These are phyloP conservation scores for Rubia balearica DNA, from an alignment of 305 asterid species.

Conservation along the genomic window DNA sequence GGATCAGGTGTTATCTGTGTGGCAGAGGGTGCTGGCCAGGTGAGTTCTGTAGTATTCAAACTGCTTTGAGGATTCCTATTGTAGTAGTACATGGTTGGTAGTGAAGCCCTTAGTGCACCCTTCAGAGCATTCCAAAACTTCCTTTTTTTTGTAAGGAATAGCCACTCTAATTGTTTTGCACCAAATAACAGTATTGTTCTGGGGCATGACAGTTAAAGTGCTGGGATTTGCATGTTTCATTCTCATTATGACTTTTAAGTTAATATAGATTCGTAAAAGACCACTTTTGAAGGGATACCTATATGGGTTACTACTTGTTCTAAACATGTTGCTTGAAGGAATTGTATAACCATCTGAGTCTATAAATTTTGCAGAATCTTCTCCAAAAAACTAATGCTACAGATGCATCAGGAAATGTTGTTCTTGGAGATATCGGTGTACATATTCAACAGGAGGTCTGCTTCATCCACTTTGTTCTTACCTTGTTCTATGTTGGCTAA, in stretches of 20 bases:
- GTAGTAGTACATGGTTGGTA: neutral
- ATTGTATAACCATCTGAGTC: neutral
- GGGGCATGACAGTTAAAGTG: neutral
- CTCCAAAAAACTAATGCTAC: slow-evolving; percentile 64
- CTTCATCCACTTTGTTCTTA: slow-evolving; percentile 12
- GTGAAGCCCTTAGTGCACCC: neutral
- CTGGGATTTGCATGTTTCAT: neutral
- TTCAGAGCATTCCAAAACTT: neutral
- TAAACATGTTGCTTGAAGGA: neutral
- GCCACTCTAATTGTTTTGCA: neutral
- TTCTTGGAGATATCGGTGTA: slow-evolving; percentile 79
- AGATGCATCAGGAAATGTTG: slow-evolving; percentile 78
- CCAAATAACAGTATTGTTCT: neutral
- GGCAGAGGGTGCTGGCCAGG: slow-evolving; percentile 99
- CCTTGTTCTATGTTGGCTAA: neutral
- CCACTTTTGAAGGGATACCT: neutral
- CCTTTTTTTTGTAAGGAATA: neutral
- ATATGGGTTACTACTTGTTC: neutral
- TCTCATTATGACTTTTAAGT: neutral
- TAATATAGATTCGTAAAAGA: neutral
- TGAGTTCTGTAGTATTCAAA: slow-evolving; percentile 24
- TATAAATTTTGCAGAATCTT: slow-evolving; percentile 41
- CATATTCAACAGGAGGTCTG: slow-evolving; percentile 76
- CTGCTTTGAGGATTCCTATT: neutral
- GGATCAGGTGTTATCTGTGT: slow-evolving; percentile 95